phyloP scores from a whole-genome alignment of 805 yeast genomes.

The Zygosaccharomyces lentus region DNA sequence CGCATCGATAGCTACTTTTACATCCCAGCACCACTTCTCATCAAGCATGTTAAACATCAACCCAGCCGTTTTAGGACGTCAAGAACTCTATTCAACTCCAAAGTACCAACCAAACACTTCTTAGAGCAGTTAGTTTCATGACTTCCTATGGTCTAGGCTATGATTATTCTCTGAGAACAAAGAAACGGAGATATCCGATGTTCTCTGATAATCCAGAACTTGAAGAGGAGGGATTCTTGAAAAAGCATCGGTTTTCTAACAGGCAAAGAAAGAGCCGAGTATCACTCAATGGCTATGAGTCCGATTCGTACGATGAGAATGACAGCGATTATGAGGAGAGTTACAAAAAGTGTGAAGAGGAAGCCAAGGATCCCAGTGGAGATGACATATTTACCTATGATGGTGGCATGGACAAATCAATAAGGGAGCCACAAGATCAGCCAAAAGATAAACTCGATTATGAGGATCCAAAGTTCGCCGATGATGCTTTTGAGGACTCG shows the following conservation, averaged over 20 bases:
- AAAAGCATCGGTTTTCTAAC: conserved; percentile 3
- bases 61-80: too few relatives aligned
- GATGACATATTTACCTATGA: conserved; percentile 46
- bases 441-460: conserved; percentile 24
- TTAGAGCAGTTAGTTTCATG: neutral
- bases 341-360: neutral
- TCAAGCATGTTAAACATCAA: too few relatives aligned
- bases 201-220: neutral
- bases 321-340: conserved; percentile 8
- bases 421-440: conserved; percentile 3
- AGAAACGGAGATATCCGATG: neutral
- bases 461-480: conserved; percentile 7
- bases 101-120: too few relatives aligned
- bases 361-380: conserved; percentile 23
- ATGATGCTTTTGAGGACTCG: conserved; percentile 19
- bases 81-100: too few relatives aligned
- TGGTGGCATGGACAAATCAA: conserved; percentile 14
- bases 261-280: conserved; percentile 6
- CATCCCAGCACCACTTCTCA: too few relatives aligned
- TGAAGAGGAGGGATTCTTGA: conserved; percentile 5
- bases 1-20: too few relatives aligned
- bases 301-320: conserved; percentile 14
- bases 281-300: conserved; percentile 7
- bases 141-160: neutral
- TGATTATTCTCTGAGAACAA: neutral